Base-by-base conservation (phyloP, 192 early-diverging fungal genomes). In the Linderina pennispora region DNA sequence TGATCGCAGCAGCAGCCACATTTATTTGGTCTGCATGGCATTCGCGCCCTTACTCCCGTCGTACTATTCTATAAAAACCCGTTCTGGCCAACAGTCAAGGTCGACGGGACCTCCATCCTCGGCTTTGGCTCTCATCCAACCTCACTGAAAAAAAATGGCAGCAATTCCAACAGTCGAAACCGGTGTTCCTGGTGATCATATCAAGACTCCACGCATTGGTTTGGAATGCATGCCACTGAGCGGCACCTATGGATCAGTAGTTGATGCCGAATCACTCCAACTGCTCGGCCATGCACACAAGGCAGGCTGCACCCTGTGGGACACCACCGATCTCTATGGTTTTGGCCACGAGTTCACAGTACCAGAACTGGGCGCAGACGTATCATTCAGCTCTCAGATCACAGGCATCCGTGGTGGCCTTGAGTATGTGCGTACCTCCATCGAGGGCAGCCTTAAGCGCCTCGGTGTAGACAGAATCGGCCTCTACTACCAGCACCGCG, bases 301-400 rank as follows among this genome's bases (percentile, higher is more conserved):
- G 23, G 48, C 77, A 20, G 80, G 80, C 22, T 76, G 69, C 47
- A 72, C 53, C 1, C 63, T 74, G 49, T 77, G 76, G 78, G 81
- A 86, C 50, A 80, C 78, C 1, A 55, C 76, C 23, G 74, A 86
- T 55, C 40, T 80, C 32, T 81, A 80, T n/a, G n/a, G n/a, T n/a
- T n/a, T n/a, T n/a, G n/a, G n/a, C n/a, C n/a, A n/a, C n/a, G n/a
- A n/a, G n/a, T n/a, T n/a, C n/a, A n/a, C n/a, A n/a, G n/a, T n/a
- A n/a, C n/a, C n/a, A n/a, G n/a, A n/a, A n/a, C n/a, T n/a, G n/a
- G n/a, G n/a, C n/a, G n/a, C n/a, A n/a, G n/a, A n/a, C n/a, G n/a
- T n/a, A n/a, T n/a, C n/a, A n/a, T n/a, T n/a, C n/a, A n/a, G n/a
- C n/a, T n/a, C n/a, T n/a, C n/a, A n/a, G n/a, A 11, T 45, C 4